Evolutionary conservation across 2,329 filamentous ascomycete genomes (phyloP).

Genomic region (Chrysoporthe puriensis): DNA sequence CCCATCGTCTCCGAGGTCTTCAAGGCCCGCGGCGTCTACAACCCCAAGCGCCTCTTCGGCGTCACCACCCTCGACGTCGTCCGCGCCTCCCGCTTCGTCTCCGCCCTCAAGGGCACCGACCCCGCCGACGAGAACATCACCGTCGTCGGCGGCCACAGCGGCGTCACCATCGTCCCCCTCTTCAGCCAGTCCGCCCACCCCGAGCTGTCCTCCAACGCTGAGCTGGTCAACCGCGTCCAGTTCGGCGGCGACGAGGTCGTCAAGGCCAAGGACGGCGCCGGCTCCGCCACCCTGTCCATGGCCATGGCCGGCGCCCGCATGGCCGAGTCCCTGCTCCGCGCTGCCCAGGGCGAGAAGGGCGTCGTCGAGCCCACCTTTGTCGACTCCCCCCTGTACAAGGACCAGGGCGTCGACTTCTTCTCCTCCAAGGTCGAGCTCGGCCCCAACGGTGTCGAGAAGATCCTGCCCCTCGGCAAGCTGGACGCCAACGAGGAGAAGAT

Average conservation of each 20-base stretch:
- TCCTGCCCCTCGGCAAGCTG: constrained; percentile 83
- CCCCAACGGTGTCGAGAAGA: constrained; percentile 94
- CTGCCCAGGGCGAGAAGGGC: constrained; percentile 89
- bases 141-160: constrained; percentile 95
- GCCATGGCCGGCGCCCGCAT: constrained; percentile 86
- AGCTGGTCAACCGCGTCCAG: constrained; percentile 92
- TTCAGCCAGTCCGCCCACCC: constrained; percentile 92
- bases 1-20: constrained; percentile 97
- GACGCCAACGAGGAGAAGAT: constrained; percentile 87
- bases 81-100: constrained; percentile 96
- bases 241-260: constrained; percentile 99
- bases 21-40: constrained; percentile 95
- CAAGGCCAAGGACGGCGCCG: constrained; percentile 97
- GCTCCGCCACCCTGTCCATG: constrained; percentile 98
- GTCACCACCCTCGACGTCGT: constrained; percentile 99
- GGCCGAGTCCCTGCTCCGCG: constrained; percentile 92
- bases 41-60: constrained; percentile 98
- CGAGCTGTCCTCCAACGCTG: constrained; percentile 76
- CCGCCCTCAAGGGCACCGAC: constrained; percentile 88
- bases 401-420: constrained; percentile 97
- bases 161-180: constrained; percentile 96
- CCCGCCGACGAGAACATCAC: constrained; percentile 92
- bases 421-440: constrained; percentile 93
- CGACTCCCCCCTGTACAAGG: constrained; percentile 97
- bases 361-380: constrained; percentile 96